Base-by-base conservation (phyloP, 345 rosid genomes). In the Raphanus raphanistrum region DNA sequence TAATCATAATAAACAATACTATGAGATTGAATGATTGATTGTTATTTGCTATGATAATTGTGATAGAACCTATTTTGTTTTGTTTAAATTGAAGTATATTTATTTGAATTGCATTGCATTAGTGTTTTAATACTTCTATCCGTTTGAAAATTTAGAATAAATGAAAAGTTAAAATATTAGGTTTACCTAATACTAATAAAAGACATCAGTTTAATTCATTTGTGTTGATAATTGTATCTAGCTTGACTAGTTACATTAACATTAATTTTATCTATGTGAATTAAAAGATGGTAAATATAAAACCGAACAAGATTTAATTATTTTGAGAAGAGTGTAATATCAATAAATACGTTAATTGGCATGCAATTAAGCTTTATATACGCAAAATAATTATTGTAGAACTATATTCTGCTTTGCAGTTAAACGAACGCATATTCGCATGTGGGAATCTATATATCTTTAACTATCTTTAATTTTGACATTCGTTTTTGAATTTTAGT, bases 311-410 rank as follows among this genome's bases (percentile, higher is more conserved):
- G 68, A 35, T 52, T 52, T 67, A 1, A 79, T 72, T 27, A 63
- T 66, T 72, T 79, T 67, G 65, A 50, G 65, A 17, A 8, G 74
- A 73, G 78, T 54, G 66, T 79, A 73, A 72, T 38, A 66, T 78
- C 72, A 72, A 4, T 11, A 78, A 72, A 60, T 63, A 45, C 61
- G 15, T 27, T 66, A 73, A 78, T 60, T 67, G 33, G 63, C 29
- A 65, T 43, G 35, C 45, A 33, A 33, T 3, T 61, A 45, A 16
- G 52, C 6, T 12, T 45, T 13, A 45, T 11, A 43, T 43, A 43
- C 50, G 5, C 12, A 43, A 43, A 43, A 43, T 43, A 43, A 43
- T 43, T 3, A 43, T 43, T 35, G 8, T 7, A 36, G 41, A 36
- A 8, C 2, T 7, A 36, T 36, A 38, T 38, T 38, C 11, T 38